phyloP scores from a whole-genome alignment of 1,284 basidiomycete species.

The Xerocomus minutiporus region DNA sequence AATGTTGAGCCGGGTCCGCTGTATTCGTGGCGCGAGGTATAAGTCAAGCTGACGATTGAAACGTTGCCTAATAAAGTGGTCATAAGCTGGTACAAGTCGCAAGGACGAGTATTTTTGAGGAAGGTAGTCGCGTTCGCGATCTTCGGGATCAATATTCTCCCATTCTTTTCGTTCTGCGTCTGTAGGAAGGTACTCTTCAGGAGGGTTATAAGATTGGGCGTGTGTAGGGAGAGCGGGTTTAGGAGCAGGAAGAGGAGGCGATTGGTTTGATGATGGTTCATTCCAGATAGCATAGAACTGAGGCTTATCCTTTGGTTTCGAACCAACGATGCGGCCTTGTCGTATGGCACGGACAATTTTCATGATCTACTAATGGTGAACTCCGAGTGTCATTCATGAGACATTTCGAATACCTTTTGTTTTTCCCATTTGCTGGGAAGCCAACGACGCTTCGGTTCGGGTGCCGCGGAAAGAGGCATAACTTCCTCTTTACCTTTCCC shows the following conservation, averaged over 20 bases:
- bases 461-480: slow-evolving; percentile 88
- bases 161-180: slow-evolving; percentile 82
- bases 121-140: slow-evolving; percentile 87
- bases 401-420: slow-evolving; percentile 70
- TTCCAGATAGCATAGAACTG: slow-evolving; percentile 92
- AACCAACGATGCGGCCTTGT: slow-evolving; percentile 88
- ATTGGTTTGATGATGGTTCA: slow-evolving; percentile 57
- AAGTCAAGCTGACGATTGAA: slow-evolving; percentile 95
- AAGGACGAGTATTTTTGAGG: slow-evolving; percentile 85
- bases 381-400: background rate
- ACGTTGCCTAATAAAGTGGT: slow-evolving; percentile 89
- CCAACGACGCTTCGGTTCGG: slow-evolving; percentile 96
- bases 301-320: slow-evolving; percentile 78
- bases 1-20: slow-evolving; percentile 82
- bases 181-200: slow-evolving; percentile 94
- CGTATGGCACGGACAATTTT: slow-evolving; percentile 99
- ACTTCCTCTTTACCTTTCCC: slow-evolving; percentile 91
- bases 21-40: slow-evolving; percentile 93
- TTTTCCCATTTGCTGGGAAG: slow-evolving; percentile 99
- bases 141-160: slow-evolving; percentile 84
- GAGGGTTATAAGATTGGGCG: slow-evolving; percentile 97
- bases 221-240: slow-evolving; percentile 88
- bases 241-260: slow-evolving; percentile 88
- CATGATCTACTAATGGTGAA: slow-evolving; percentile 69
- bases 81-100: slow-evolving; percentile 89